Evolutionary conservation across 345 rosid species (phyloP).

Genomic region (Boechera stricta): DNA sequence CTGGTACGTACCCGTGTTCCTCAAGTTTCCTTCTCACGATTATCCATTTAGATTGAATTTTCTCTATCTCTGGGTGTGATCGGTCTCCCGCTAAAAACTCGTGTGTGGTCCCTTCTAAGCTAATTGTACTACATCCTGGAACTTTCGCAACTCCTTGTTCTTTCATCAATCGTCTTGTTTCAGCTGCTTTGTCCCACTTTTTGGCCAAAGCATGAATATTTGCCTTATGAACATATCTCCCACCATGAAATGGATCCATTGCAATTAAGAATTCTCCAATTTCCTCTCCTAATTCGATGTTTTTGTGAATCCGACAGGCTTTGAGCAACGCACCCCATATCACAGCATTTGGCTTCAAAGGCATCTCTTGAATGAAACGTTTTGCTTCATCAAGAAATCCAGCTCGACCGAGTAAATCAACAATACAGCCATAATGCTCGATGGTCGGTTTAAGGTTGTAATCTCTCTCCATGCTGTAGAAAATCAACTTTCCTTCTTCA

Average conservation of each 20-base stretch:
- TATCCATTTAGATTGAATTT: constrained; percentile 55
- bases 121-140: constrained; percentile 69
- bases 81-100: constrained; percentile 65
- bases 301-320: constrained; percentile 62
- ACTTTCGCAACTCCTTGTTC: constrained; percentile 57
- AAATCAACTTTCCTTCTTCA: constrained; percentile 59
- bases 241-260: constrained; percentile 64
- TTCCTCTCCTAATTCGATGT: constrained; percentile 58
- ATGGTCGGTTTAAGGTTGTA: constrained; percentile 56
- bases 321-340: constrained; percentile 73
- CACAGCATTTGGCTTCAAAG: constrained; percentile 63
- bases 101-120: constrained; percentile 57
- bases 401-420: constrained; percentile 78
- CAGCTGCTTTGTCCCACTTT: constrained; percentile 66
- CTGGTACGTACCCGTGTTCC: constrained; percentile 60
- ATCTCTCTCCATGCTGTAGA: constrained; percentile 55
- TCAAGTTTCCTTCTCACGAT: constrained; percentile 46
- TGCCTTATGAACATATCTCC: constrained; percentile 65
- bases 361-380: constrained; percentile 58
- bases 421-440: constrained; percentile 89
- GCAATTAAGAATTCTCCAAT: constrained; percentile 57
- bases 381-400: constrained; percentile 65
- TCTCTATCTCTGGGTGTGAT: constrained; percentile 53
- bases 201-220: constrained; percentile 56
- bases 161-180: constrained; percentile 61